Evolutionary conservation across 768 basidiomycete species (phyloP), one percentile per base, ranked within the genome.

Genomic region (Kwoniella dejecticola): DNA sequence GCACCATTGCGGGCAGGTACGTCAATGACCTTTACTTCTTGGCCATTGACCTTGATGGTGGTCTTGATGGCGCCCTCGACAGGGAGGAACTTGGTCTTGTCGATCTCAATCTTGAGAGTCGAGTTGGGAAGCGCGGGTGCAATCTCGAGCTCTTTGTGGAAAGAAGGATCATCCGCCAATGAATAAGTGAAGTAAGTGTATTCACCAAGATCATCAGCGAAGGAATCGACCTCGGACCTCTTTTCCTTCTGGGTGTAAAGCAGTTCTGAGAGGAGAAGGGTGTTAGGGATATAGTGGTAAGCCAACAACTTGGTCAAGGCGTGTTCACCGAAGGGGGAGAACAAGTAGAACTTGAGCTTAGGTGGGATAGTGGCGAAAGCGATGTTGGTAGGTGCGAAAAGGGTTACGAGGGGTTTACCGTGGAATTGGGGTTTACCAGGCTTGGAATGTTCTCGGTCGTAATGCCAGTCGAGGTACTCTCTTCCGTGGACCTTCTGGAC

Each of bases 241-340:
- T 63, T 59, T 62, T 69, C 49, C 41, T 57, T 56, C 56, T 66
- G 38, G 21, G 65, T 65, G 63, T 76, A 64, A 61, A 77, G 40
- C 68, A 74, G 67, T 68, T 81, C 81, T 40, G 77, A 70, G 53
- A 77, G 73, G 80, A 79, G 54, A 81, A 86, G 83, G 4, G 83
- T 83, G 66, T 84, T 80, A n/a, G 86, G 75, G 23, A 85, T 77
- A 58, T 84, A 80, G 75, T 88, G 86, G 76, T 83, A 87, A 45
- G 84, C 79, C 13, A 88, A 67, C 19, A 88, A 59, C 75, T 86
- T 87, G 63, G 79, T 82, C 52, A 88, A 63, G 11, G 77, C 83
- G 19, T 66, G 74, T 30, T 80, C 78, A 6, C 87, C 87, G 56
- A 85, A 83, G 0, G 85, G 84, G 3, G 86, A 86, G 76, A 87